phyloP scores from a whole-genome alignment of 2,329 filamentous ascomycete genomes.

The Ustulina deusta region DNA sequence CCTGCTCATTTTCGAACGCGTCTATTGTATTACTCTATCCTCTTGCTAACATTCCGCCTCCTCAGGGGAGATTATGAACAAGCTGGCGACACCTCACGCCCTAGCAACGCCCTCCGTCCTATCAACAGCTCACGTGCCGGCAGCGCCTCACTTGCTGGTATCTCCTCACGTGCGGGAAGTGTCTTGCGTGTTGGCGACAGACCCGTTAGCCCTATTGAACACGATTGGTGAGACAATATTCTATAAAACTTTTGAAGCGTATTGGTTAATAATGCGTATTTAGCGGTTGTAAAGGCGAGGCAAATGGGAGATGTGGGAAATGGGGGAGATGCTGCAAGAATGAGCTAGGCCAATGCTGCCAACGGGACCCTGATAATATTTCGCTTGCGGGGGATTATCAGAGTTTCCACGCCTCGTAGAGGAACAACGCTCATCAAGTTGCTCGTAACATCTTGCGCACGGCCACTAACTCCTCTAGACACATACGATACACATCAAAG shows the following conservation, averaged over 20 bases:
- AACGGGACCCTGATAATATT: neutral
- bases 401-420: neutral
- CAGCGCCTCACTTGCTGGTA: neutral
- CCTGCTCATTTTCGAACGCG: neutral
- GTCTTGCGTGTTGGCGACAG: neutral
- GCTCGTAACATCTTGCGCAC: neutral
- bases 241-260: neutral
- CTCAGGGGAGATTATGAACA: neutral
- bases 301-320: neutral
- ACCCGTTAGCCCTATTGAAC: neutral
- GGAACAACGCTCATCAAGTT: neutral
- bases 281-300: slow-evolving; percentile 2
- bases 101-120: neutral
- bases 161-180: neutral
- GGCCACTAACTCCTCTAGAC: no score
- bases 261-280: neutral
- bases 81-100: neutral
- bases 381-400: neutral
- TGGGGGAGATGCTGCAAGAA: neutral
- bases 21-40: neutral
- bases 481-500: no score
- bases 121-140: neutral
- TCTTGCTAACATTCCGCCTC: neutral
- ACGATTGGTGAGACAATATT: neutral
- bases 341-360: neutral